phyloP scores from a whole-genome alignment of 2,329 filamentous ascomycete genomes.

The Colletotrichum echinochloae region DNA sequence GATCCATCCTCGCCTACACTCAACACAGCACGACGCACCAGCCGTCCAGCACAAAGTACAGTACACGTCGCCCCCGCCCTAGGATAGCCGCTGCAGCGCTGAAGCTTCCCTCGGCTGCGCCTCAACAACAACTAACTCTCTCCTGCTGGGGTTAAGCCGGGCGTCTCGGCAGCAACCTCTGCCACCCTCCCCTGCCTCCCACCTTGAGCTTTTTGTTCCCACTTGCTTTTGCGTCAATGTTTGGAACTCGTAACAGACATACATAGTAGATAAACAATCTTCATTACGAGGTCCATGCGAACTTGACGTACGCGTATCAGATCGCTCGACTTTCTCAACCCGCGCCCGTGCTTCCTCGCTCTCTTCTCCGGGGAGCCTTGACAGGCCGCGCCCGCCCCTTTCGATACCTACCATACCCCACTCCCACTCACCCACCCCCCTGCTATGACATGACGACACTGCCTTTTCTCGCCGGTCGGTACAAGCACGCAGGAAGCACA shows the following conservation, averaged over 20 bases:
- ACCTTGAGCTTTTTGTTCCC: not conserved
- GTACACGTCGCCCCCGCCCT: conserved; percentile 3
- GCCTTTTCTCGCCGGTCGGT: not conserved
- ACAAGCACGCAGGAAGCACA: not conserved
- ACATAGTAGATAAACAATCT: conserved; percentile 24
- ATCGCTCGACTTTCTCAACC: conserved; percentile 6
- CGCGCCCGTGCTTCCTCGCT: not conserved
- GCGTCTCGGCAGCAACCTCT: conserved; percentile 18
- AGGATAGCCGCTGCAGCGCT: conserved; percentile 30
- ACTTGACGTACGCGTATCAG: conserved; percentile 23
- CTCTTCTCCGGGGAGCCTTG: not conserved
- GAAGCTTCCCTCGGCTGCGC: conserved; percentile 38
- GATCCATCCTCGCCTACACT: conserved; percentile 10
- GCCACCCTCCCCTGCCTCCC: too few species aligned
- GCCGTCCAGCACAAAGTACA: not conserved
- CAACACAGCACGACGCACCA: conserved; percentile 1
- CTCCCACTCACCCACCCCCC: not conserved
- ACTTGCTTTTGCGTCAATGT: conserved; percentile 12
- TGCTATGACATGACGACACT: conserved; percentile 33
- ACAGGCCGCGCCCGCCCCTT: conserved; percentile 14
- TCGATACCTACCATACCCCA: not conserved
- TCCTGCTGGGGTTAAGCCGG: conserved; percentile 27
- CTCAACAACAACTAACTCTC: conserved; percentile 18
- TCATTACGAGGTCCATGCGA: conserved; percentile 33
- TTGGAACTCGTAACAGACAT: conserved; percentile 26